Conservation (phyloP, 495 filamentous ascomycete species). For the Ascobolus immersus region DNA sequence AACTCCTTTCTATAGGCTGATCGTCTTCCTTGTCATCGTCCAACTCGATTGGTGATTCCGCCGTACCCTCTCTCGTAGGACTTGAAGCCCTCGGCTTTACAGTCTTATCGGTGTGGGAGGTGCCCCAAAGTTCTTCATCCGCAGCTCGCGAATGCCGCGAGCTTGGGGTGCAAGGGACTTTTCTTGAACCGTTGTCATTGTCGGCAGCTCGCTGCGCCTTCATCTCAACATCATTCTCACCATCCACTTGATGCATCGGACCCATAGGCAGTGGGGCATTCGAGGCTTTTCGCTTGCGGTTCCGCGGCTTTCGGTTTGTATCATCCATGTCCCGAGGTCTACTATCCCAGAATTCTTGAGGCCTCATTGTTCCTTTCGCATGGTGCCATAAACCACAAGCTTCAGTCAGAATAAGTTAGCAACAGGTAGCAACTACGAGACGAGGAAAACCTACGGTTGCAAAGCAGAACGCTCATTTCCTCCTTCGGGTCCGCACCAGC, state of each 20-base stretch:
- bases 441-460: constrained; percentile 44
- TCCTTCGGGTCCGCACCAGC: constrained; percentile 30
- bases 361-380: constrained; percentile 64
- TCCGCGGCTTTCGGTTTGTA: constrained; percentile 23
- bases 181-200: constrained; percentile 12
- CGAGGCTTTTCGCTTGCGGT: constrained; percentile 20
- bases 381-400: constrained; percentile 83
- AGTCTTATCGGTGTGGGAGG: constrained; percentile 22
- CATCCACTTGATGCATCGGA: no score
- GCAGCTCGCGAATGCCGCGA: no score
- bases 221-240: constrained; percentile 5
- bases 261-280: constrained; percentile 15
- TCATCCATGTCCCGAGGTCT: constrained; percentile 21
- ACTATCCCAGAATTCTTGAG: constrained; percentile 58
- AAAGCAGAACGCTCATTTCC: constrained; percentile 47
- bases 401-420: constrained; percentile 8
- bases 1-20: constrained; percentile 30
- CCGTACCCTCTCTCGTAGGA: constrained; percentile 36
- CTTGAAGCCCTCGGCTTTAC: constrained; percentile 42
- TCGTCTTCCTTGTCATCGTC: constrained; percentile 37
- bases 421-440: neutral
- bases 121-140: no score
- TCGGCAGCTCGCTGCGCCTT: constrained; percentile 3
- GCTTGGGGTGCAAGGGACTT: constrained; percentile 16
- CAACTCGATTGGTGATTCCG: constrained; percentile 39